Percentiles rank a stretch among this genome's conserved stretches.
These are phyloP conservation scores for Plasmodium gonderi DNA, from an alignment of 169 alveolate genomes.

Conservation along the genomic window DNA sequence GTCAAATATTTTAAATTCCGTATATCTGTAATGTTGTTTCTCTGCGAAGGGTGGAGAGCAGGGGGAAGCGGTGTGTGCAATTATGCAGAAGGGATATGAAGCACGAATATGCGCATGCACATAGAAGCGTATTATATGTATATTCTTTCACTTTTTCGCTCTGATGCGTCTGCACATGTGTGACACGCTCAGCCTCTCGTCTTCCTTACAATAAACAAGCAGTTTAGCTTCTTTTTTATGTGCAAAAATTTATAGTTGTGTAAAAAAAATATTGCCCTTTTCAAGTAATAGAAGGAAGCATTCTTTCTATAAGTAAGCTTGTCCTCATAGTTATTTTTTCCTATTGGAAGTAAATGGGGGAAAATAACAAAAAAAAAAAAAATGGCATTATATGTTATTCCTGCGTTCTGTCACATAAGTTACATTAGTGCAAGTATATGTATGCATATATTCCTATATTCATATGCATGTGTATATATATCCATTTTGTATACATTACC, in stretches of 20 bases:
- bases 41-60: not conserved
- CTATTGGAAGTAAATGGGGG: not conserved
- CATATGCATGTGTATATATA: not conserved
- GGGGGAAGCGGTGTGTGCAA: not conserved
- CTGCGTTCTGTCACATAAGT: no score
- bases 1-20: slow-evolving; percentile 46
- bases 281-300: slow-evolving; percentile 65
- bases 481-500: not conserved
- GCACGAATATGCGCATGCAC: not conserved
- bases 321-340: slow-evolving; percentile 25
- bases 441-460: not conserved
- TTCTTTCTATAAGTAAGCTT: not conserved
- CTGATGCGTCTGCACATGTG: not conserved
- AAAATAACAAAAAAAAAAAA: no score
- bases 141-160: not conserved
- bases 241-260: slow-evolving; percentile 56
- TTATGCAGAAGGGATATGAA: not conserved
- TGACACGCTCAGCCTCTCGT: not conserved
- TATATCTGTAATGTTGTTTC: slow-evolving; percentile 61
- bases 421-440: not conserved
- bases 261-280: slow-evolving; percentile 57
- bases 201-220: slow-evolving; percentile 39
- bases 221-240: slow-evolving; percentile 49
- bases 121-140: not conserved
- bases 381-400: no score